A percentile compares a stretch with the other conserved stretches of the same genome.
Conservation (phyloP, 768 basidiomycete genomes). For the Serpula lacrymans region DNA sequence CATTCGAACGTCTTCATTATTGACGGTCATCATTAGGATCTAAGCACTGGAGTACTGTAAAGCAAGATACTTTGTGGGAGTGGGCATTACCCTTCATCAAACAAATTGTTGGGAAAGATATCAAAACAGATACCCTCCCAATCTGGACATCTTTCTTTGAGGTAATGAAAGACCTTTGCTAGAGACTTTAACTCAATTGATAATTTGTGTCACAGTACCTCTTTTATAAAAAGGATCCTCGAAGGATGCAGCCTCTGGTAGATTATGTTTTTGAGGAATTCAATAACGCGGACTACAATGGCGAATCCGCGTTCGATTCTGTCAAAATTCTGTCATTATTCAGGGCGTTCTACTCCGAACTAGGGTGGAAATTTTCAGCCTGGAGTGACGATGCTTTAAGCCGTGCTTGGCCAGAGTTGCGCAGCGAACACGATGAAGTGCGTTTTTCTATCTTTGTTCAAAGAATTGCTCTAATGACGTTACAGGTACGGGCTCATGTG, state of each 20-base stretch:
- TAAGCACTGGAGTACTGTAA: slow-evolving; percentile 81
- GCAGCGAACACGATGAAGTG: slow-evolving; percentile 79
- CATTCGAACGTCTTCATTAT: background rate
- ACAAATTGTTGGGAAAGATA: slow-evolving; percentile 61
- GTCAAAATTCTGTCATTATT: slow-evolving; percentile 67
- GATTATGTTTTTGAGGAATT: slow-evolving; percentile 69
- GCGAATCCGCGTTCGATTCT: slow-evolving; percentile 80
- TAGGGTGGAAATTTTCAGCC: slow-evolving; percentile 76
- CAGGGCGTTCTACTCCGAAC: slow-evolving; percentile 66
- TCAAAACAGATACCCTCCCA: slow-evolving; percentile 77
- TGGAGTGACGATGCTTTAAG: slow-evolving; percentile 71
- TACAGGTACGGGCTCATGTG: slow-evolving; percentile 69
- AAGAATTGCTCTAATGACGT: slow-evolving; percentile 4
- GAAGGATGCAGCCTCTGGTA: slow-evolving; percentile 75
- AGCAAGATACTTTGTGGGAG: slow-evolving; percentile 67
- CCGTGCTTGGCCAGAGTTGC: slow-evolving; percentile 67
- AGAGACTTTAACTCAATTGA: slow-evolving; percentile 4
- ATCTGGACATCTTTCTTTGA: slow-evolving; percentile 81
- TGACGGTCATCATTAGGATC: slow-evolving; percentile 48
- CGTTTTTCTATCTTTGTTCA: slow-evolving; percentile 15
- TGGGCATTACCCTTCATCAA: slow-evolving; percentile 75
- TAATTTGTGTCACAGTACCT: slow-evolving; percentile 50
- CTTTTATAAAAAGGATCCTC: slow-evolving; percentile 78
- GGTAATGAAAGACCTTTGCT: slow-evolving; percentile 33
- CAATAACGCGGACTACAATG: slow-evolving; percentile 67